phyloP scores from a whole-genome alignment of 805 yeast species.

The Ogataea pilisensis region DNA sequence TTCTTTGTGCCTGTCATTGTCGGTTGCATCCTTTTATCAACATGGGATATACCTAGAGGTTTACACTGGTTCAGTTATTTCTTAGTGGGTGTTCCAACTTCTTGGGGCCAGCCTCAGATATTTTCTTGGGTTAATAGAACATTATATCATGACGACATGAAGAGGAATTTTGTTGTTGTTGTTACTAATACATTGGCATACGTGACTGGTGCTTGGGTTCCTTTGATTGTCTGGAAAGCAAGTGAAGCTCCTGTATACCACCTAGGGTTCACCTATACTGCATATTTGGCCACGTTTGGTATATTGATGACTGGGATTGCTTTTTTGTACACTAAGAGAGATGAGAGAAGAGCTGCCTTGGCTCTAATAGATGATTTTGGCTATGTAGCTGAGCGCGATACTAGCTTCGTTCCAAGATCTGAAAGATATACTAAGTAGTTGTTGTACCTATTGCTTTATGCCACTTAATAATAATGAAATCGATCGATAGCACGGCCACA shows the following conservation, averaged over 20 bases:
- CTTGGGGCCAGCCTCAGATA: conserved; percentile 54
- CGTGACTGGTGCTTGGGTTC: conserved; percentile 38
- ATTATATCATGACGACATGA: conserved; percentile 40
- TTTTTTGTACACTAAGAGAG: conserved; percentile 18
- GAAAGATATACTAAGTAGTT: not conserved
- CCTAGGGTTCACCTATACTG: conserved; percentile 37
- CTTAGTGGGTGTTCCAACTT: conserved; percentile 42
- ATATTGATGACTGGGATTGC: conserved; percentile 28
- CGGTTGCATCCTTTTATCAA: conserved; percentile 40
- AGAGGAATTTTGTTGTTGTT: conserved; percentile 36
- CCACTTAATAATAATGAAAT: not conserved
- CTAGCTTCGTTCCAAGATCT: not conserved
- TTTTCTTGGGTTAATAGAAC: conserved; percentile 53
- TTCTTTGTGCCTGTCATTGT: conserved; percentile 30
- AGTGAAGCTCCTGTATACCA: conserved; percentile 34
- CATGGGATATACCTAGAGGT: conserved; percentile 46
- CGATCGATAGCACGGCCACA: no score
- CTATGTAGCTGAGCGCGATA: not conserved
- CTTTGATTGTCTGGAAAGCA: conserved; percentile 38
- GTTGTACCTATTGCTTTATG: no score
- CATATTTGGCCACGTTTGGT: conserved; percentile 32
- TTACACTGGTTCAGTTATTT: conserved; percentile 50
- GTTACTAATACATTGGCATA: conserved; percentile 40
- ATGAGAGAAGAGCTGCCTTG: conserved; percentile 6
- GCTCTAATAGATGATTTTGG: not conserved